phyloP scores from a whole-genome alignment of 768 basidiomycete species.

The Pleurotus salmoneostramineus region DNA sequence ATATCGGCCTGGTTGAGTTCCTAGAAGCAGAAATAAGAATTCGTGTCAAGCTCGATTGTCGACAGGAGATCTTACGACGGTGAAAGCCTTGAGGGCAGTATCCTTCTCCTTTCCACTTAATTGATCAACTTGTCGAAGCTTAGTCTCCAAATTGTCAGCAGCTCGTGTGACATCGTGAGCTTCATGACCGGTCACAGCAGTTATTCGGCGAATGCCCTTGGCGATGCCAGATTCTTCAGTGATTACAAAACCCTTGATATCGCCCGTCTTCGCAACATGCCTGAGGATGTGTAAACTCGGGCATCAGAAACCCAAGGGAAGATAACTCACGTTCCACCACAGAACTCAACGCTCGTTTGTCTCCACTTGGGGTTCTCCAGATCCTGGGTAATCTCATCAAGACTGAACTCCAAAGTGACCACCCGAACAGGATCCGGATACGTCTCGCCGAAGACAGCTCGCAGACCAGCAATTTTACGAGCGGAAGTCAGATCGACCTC shows the following conservation, averaged over 20 bases:
- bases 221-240: slow-evolving; percentile 96
- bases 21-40: slow-evolving; percentile 31
- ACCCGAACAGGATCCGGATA: slow-evolving; percentile 98
- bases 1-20: slow-evolving; percentile 89
- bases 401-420: slow-evolving; percentile 83
- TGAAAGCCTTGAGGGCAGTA: slow-evolving; percentile 76
- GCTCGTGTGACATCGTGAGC: slow-evolving; percentile 75
- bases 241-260: slow-evolving; percentile 95
- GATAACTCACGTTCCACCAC: slow-evolving; percentile 89
- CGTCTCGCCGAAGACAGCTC: slow-evolving; percentile 96
- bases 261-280: slow-evolving; percentile 94
- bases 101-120: slow-evolving; percentile 81
- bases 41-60: background rate
- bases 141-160: slow-evolving; percentile 58
- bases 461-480: slow-evolving; percentile 84
- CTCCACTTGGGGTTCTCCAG: slow-evolving; percentile 91
- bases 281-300: slow-evolving; percentile 28
- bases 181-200: slow-evolving; percentile 92
- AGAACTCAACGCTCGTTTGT: slow-evolving; percentile 91
- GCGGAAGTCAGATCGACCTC: slow-evolving; percentile 78
- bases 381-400: slow-evolving; percentile 84
- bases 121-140: slow-evolving; percentile 58
- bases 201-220: slow-evolving; percentile 93
- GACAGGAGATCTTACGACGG: slow-evolving; percentile 48
- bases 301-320: slow-evolving; percentile 1